phyloP scores from a whole-genome alignment of 108 stramenopile species.

The Cyclotella choctawhatcheeana region DNA sequence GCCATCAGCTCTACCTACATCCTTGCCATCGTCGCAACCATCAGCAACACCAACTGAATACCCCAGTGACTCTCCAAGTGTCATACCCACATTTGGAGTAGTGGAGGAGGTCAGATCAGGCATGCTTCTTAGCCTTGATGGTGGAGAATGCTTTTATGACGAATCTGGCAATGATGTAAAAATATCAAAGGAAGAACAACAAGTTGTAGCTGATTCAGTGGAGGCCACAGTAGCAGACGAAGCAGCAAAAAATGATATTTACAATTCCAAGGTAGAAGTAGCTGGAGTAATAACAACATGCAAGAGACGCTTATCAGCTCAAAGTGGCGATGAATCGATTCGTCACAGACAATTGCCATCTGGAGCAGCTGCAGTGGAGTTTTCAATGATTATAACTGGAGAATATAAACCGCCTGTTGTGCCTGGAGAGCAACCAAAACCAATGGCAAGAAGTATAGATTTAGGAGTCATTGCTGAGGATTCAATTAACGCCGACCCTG shows the following conservation, averaged over 20 bases:
- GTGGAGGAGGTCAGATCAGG: slow-evolving; percentile 6
- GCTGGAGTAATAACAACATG: slow-evolving; percentile 1
- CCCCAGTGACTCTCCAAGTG: not conserved
- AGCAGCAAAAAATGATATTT: not conserved
- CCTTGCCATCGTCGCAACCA: not conserved
- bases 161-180: slow-evolving; percentile 4
- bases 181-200: slow-evolving; percentile 18
- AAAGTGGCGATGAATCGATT: not conserved
- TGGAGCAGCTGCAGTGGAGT: slow-evolving; percentile 29
- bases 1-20: not conserved
- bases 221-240: not conserved
- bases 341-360: slow-evolving; percentile 22
- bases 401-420: slow-evolving; percentile 12
- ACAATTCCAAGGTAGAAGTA: not conserved
- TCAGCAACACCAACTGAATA: not conserved
- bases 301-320: not conserved
- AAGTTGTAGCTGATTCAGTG: slow-evolving; percentile 14
- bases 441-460: slow-evolving; percentile 7
- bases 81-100: not conserved
- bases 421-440: slow-evolving; percentile 20
- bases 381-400: slow-evolving; percentile 34
- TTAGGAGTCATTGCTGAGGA: slow-evolving; percentile 30
- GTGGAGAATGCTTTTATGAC: slow-evolving; percentile 8
- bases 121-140: not conserved
- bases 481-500: slow-evolving; percentile 38